A percentile compares a stretch with the other conserved stretches of the same genome.
Conservation (phyloP, 2,329 filamentous ascomycete species). For the Blastomyces gilchristii region DNA sequence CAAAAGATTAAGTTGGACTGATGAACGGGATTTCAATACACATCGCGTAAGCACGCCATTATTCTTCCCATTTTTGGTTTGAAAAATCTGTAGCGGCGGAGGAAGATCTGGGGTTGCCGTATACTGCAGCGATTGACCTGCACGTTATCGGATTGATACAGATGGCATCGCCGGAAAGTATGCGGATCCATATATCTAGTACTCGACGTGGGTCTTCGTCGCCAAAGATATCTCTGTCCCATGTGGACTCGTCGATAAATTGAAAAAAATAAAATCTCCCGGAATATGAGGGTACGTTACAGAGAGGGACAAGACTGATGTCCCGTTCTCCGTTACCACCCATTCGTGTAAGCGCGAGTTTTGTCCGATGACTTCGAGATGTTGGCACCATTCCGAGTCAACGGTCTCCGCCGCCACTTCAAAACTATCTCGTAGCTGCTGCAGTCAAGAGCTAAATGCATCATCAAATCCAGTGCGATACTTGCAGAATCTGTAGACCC, state of each 20-base stretch:
- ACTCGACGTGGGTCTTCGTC: constrained; percentile 42
- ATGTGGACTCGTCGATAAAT: constrained; percentile 37
- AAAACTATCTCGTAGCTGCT: constrained; percentile 38
- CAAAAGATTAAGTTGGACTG: background rate
- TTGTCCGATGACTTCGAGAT: constrained; percentile 25
- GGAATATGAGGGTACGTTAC: constrained; percentile 19
- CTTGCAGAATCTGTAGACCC: constrained; percentile 52
- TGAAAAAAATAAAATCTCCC: constrained; percentile 16
- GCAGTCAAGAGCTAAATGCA: constrained; percentile 41
- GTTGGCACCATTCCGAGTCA: constrained; percentile 44
- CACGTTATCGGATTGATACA: constrained; percentile 43
- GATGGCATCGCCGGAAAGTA: constrained; percentile 38
- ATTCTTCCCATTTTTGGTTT: constrained; percentile 44
- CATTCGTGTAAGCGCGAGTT: constrained; percentile 20
- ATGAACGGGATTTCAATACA: constrained; percentile 13
- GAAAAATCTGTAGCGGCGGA: constrained; percentile 44
- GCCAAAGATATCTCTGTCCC: constrained; percentile 42
- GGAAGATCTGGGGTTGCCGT: constrained; percentile 35
- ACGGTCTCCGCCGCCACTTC: constrained; percentile 46
- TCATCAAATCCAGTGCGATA: constrained; percentile 46
- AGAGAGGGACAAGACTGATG: constrained; percentile 12
- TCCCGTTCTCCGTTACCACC: constrained; percentile 15
- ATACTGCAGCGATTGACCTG: constrained; percentile 43
- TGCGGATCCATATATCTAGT: constrained; percentile 23
- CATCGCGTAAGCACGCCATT: constrained; percentile 39